Percentiles rank a stretch among this genome's conserved stretches.
Evolutionary conservation across 2,329 filamentous ascomycete species (phyloP).

Genomic region (Penicillium verrucosum): DNA sequence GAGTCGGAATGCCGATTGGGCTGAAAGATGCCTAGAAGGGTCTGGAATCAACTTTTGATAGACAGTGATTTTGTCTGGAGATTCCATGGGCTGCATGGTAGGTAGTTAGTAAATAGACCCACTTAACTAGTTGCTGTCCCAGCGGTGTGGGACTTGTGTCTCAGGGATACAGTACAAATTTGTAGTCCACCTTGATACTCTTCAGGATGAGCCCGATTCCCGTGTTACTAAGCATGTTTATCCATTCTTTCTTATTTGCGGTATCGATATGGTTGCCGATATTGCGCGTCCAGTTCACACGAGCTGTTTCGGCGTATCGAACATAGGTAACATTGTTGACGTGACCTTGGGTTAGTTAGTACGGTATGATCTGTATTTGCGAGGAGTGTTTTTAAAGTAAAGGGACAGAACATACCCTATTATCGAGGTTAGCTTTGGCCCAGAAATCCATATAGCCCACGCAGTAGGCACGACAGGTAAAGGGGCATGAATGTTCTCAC

Average conservation of each 20-base stretch:
- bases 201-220: conserved; percentile 72
- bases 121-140: background rate
- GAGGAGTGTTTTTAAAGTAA: background rate
- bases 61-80: conserved; percentile 76
- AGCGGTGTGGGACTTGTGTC: background rate
- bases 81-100: conserved; percentile 68
- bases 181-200: conserved; percentile 79
- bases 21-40: conserved; percentile 41
- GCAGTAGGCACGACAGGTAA: background rate
- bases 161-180: conserved; percentile 59
- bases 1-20: conserved; percentile 41
- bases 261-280: conserved; percentile 64
- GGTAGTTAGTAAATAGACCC: background rate
- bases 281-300: conserved; percentile 74
- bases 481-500: conserved; percentile 29
- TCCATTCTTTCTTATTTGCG: conserved; percentile 62
- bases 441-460: background rate
- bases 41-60: conserved; percentile 69
- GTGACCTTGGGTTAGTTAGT: conserved; percentile 55
- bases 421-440: conserved; percentile 7
- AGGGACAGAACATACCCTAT: conserved; percentile 26
- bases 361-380: background rate
- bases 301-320: conserved; percentile 75
- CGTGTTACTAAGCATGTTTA: conserved; percentile 63
- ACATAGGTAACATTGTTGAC: conserved; percentile 86